These are phyloP conservation scores for Arxiozyma slooffiae DNA, from an alignment of 1,139 yeast species.

Conservation along the genomic window DNA sequence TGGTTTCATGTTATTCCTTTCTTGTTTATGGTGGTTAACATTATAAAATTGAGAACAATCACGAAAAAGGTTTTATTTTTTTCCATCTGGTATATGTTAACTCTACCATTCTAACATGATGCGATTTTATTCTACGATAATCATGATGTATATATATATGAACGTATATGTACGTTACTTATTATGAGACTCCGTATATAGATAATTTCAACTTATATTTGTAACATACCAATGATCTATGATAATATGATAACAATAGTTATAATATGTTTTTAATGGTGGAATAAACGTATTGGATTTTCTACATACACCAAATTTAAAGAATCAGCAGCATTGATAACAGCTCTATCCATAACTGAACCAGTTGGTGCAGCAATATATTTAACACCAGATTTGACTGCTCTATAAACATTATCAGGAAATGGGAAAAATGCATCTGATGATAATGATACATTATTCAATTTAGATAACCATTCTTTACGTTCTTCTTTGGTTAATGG, in stretches of 20 bases:
- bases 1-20: not conserved
- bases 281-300: constrained; percentile 95
- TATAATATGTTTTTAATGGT: constrained; percentile 45
- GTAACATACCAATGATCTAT: not conserved
- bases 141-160: not conserved
- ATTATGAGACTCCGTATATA: not conserved
- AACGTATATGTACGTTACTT: not conserved
- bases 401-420: constrained; percentile 98
- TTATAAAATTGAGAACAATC: no score
- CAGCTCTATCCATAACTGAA: constrained; percentile 95
- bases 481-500: constrained; percentile 81
- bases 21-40: not conserved
- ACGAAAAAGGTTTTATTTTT: not conserved
- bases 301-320: constrained; percentile 81
- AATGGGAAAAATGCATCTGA: constrained; percentile 99
- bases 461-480: constrained; percentile 72
- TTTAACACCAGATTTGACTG: constrained; percentile 91
- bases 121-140: not conserved
- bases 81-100: no score
- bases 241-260: not conserved
- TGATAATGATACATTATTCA: constrained; percentile 78
- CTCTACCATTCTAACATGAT: no score
- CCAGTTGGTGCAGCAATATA: constrained; percentile 95
- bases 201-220: no score
- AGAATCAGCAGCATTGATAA: constrained; percentile 88